Percentiles rank a stretch among this genome's conserved stretches.
Evolutionary conservation across 1,284 basidiomycete species (phyloP).

Genomic region (Ustilago crameri): DNA sequence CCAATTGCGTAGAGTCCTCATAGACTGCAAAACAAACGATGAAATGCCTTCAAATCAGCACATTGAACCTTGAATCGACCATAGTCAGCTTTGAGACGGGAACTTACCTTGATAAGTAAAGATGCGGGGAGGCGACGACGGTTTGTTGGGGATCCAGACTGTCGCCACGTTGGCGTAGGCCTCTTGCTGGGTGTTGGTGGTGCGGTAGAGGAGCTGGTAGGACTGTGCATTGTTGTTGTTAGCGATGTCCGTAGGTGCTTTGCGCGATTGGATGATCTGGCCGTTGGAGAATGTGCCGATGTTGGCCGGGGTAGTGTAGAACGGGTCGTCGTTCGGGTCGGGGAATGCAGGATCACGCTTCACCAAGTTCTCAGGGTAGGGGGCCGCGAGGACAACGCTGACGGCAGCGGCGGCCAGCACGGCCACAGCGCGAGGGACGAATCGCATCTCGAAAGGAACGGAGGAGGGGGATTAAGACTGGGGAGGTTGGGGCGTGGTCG

Average conservation of each 20-base stretch:
- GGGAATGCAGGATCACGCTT: constrained; percentile 17
- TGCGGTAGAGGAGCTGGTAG: constrained; percentile 56
- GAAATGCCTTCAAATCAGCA: too few species aligned
- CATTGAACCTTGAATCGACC: too few species aligned
- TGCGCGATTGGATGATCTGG: constrained; percentile 43
- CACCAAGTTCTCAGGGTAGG: constrained; percentile 1
- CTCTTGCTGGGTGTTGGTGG: constrained; percentile 32
- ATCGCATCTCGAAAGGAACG: constrained; percentile 8
- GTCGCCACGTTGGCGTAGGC: constrained; percentile 46
- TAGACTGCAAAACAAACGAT: constrained; percentile 11
- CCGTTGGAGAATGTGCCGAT: constrained; percentile 42
- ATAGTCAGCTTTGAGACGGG: too few species aligned
- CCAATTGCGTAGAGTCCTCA: constrained; percentile 46
- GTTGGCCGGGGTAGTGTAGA: constrained; percentile 39
- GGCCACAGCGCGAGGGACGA: constrained; percentile 14
- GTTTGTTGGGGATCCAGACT: constrained; percentile 49
- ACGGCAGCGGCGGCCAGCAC: constrained; percentile 23
- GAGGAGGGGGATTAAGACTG: too few species aligned
- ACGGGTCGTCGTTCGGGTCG: constrained; percentile 50
- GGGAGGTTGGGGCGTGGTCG: too few species aligned
- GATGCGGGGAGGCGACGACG: constrained; percentile 47
- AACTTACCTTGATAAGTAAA: constrained; percentile 32
- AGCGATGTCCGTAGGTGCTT: constrained; percentile 30
- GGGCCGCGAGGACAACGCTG: constrained; percentile 14
- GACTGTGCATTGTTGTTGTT: constrained; percentile 29